Evolutionary conservation across 179 eudicot genomes (phyloP).

Genomic region (Sideroxylon spinosum): DNA sequence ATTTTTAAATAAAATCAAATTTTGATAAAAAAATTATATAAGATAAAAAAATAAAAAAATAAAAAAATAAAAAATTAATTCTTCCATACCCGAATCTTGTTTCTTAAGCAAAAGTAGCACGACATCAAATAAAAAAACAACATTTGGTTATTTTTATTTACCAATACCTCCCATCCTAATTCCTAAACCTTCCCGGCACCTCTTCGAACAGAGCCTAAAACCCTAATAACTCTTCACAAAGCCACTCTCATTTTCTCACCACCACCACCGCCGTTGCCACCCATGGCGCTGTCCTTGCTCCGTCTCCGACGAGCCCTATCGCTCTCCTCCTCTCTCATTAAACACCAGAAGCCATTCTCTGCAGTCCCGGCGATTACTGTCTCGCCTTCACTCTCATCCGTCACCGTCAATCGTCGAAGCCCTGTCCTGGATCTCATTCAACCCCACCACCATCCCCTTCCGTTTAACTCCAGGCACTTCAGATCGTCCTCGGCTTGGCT

Average conservation of each 20-base stretch:
- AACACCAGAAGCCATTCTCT: background rate
- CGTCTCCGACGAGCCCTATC: slow-evolving; percentile 42
- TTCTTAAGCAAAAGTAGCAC: too few relatives aligned
- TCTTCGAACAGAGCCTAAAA: background rate
- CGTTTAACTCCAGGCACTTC: slow-evolving; percentile 10
- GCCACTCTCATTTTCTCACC: background rate
- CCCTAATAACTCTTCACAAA: slow-evolving; percentile 1
- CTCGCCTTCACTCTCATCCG: background rate
- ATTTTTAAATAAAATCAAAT: too few relatives aligned
- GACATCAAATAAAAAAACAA: too few relatives aligned
- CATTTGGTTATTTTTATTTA: too few relatives aligned
- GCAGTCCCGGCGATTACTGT: background rate
- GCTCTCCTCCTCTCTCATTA: slow-evolving; percentile 31
- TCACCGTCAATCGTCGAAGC: slow-evolving; percentile 3
- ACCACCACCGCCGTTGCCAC: background rate
- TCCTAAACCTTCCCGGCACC: too few relatives aligned
- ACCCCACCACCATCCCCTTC: background rate
- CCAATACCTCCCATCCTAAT: too few relatives aligned
- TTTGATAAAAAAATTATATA: too few relatives aligned
- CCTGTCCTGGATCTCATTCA: background rate
- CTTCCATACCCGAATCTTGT: too few relatives aligned
- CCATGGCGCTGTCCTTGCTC: slow-evolving; percentile 22
- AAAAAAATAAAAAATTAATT: too few relatives aligned
- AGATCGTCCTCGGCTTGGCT: slow-evolving; percentile 3
- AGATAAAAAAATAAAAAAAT: too few relatives aligned